phyloP scores from a whole-genome alignment of 176 grass and related monocot species.

The Triticum urartu region DNA sequence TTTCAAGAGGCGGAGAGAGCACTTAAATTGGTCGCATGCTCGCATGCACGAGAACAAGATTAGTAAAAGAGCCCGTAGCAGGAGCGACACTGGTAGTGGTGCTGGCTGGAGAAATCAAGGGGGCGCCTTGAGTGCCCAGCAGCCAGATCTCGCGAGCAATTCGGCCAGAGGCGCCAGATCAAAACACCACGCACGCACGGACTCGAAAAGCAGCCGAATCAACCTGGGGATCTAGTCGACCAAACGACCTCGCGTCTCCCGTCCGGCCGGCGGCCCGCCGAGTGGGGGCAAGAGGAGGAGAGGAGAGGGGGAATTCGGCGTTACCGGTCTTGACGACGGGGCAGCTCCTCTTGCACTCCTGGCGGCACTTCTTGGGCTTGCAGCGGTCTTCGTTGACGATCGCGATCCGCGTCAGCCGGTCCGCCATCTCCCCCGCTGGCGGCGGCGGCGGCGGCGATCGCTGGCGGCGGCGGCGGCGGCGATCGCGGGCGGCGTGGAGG shows the following conservation, averaged over 20 bases:
- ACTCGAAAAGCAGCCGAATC: neutral
- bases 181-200: neutral
- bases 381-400: slow-evolving; percentile 90
- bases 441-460: neutral
- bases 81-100: neutral
- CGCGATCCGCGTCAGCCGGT: slow-evolving; percentile 84
- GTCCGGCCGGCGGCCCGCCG: too few relatives aligned
- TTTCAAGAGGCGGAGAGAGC: neutral
- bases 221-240: neutral
- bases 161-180: neutral
- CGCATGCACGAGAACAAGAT: neutral
- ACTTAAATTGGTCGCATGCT: neutral
- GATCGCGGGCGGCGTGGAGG: neutral
- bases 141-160: neutral
- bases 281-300: neutral
- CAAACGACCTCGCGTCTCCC: neutral
- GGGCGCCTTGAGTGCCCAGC: neutral
- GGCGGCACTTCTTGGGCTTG: slow-evolving; percentile 96
- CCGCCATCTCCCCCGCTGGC: slow-evolving; percentile 49
- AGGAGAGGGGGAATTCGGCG: neutral
- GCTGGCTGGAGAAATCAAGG: neutral
- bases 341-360: slow-evolving; percentile 99
- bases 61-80: too few relatives aligned
- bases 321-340: slow-evolving; percentile 93
- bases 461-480: neutral